phyloP scores from a whole-genome alignment of 1,139 yeast genomes.

The Nakaseomyces bracarensis region DNA sequence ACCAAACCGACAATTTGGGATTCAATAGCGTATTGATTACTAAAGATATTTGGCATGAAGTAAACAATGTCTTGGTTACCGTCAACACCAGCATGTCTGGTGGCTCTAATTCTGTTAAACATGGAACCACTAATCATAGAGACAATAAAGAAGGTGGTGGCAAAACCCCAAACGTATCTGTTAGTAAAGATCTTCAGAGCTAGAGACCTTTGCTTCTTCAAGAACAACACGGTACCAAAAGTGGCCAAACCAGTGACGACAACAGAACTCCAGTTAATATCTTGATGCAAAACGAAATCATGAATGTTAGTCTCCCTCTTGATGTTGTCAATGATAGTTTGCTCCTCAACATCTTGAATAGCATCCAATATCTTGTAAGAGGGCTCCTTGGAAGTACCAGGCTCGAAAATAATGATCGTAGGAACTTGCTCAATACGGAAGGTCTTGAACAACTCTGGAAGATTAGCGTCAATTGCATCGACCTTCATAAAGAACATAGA shows the following conservation, averaged over 20 bases:
- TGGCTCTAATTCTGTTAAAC: conserved; percentile 79
- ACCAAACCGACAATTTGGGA: conserved; percentile 65
- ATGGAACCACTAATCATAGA: conserved; percentile 83
- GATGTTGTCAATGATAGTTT: conserved; percentile 10
- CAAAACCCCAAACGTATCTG: conserved; percentile 58
- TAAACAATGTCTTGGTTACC: conserved; percentile 52
- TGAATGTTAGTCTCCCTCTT: conserved; percentile 35
- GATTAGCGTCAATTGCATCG: conserved; percentile 53
- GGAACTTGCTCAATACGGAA: conserved; percentile 71
- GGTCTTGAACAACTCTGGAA: conserved; percentile 43
- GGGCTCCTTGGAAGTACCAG: conserved; percentile 37
- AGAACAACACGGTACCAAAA: conserved; percentile 25
- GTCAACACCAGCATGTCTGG: conserved; percentile 57
- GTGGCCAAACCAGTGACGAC: conserved; percentile 38
- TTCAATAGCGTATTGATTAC: conserved; percentile 70
- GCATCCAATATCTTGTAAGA: conserved; percentile 21
- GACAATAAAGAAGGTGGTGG: conserved; percentile 50
- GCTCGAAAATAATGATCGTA: conserved; percentile 56
- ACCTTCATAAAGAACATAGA: conserved; percentile 63
- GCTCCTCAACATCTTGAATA: conserved; percentile 23
- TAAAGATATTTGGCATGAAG: conserved; percentile 56
- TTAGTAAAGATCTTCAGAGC: conserved; percentile 33
- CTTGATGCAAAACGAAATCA: conserved; percentile 44
- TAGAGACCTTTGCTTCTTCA: conserved; percentile 29
- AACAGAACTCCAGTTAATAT: conserved; percentile 47